These are phyloP conservation scores for Rhododendron vialii DNA, from an alignment of 148 eudicot genomes.

Conservation along the genomic window DNA sequence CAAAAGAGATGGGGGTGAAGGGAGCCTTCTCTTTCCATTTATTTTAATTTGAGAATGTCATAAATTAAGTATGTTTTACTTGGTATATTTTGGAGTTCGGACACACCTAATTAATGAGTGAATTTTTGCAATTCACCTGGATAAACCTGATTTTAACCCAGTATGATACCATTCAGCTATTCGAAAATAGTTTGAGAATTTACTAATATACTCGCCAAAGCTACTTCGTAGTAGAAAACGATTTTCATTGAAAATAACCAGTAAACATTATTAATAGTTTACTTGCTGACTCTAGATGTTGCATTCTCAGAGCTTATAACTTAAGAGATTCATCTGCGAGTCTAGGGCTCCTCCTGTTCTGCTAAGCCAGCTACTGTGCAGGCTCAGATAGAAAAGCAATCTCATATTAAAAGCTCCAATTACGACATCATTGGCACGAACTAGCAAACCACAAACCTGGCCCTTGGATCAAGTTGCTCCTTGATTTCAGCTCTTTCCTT, in stretches of 20 bases:
- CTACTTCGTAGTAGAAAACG: background rate
- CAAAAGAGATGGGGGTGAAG: background rate
- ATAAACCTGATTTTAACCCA: background rate
- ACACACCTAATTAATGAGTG: background rate
- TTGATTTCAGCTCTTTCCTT: slow-evolving; percentile 43
- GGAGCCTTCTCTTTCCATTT: background rate
- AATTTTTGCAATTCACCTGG: background rate
- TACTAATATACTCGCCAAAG: background rate
- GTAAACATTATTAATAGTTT: background rate
- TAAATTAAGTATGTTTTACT: background rate
- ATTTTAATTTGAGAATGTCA: background rate
- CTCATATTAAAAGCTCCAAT: background rate
- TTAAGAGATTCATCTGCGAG: no score
- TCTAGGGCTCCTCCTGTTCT: no score
- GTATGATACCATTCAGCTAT: background rate
- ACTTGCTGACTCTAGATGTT: no score
- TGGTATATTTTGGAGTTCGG: background rate
- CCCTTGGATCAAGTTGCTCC: slow-evolving; percentile 66
- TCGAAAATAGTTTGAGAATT: background rate
- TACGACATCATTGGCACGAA: background rate
- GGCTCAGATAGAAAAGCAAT: background rate
- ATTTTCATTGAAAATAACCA: background rate
- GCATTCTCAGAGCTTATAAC: no score
- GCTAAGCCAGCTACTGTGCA: background rate
- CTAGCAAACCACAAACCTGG: slow-evolving; percentile 54